These are phyloP conservation scores for Leishmania tarentolae DNA, from an alignment of 208 protist genomes.

Conservation along the genomic window DNA sequence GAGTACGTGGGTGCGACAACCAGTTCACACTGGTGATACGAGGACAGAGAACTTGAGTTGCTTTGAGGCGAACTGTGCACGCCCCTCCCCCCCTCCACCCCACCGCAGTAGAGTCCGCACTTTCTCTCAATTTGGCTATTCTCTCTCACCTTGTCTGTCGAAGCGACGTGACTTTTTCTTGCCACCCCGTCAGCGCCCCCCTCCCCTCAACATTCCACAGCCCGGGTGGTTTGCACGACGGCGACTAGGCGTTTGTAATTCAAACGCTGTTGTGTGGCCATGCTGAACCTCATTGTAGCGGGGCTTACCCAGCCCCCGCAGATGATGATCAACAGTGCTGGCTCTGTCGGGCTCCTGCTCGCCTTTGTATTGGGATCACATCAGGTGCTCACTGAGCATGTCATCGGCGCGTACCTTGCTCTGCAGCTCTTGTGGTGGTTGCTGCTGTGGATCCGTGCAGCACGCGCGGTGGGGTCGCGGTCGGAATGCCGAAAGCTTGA, in stretches of 20 bases:
- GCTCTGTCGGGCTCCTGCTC: conserved; percentile 2
- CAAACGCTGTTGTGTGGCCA: not conserved
- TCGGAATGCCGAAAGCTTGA: conserved; percentile 9
- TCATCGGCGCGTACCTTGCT: conserved; percentile 12
- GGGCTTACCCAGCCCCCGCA: conserved; percentile 12
- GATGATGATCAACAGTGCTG: not conserved
- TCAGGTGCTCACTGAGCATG: not conserved
- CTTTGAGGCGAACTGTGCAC: not conserved
- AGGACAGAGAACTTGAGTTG: not conserved
- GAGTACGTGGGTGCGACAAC: not conserved
- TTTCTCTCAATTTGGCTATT: not conserved
- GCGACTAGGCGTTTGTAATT: not conserved
- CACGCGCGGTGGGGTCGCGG: conserved; percentile 21
- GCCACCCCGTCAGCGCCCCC: not conserved
- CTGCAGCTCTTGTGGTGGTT: conserved; percentile 19
- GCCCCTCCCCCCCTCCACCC: too few relatives aligned
- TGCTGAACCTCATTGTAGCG: conserved; percentile 9
- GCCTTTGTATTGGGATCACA: not conserved
- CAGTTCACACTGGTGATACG: not conserved
- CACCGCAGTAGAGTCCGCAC: not conserved
- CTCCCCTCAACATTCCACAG: not conserved
- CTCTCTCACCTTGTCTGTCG: not conserved
- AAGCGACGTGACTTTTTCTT: not conserved
- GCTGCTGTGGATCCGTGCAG: conserved; percentile 16
- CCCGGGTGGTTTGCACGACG: not conserved